Percentiles rank a stretch among this genome's conserved stretches.
These are phyloP conservation scores for Candida orba DNA, from an alignment of 805 yeast genomes.

Conservation along the genomic window DNA sequence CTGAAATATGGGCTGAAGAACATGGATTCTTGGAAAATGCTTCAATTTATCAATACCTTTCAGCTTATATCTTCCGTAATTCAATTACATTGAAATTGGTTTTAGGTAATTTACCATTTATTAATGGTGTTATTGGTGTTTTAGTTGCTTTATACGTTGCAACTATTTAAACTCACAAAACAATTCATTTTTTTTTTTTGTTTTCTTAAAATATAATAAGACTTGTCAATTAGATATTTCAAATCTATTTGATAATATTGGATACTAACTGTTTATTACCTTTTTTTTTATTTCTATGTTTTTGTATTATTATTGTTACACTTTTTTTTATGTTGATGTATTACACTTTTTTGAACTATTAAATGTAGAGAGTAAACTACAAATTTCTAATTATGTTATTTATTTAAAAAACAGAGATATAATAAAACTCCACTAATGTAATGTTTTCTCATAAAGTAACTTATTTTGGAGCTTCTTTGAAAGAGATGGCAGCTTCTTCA, in stretches of 20 bases:
- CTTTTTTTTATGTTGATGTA: no score
- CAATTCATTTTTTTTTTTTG: not conserved
- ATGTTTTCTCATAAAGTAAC: conserved; percentile 2
- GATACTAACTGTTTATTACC: not conserved
- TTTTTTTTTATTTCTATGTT: not conserved
- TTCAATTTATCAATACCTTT: conserved; percentile 9
- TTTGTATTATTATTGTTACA: no score
- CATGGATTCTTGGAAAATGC: conserved; percentile 18
- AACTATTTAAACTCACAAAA: conserved; percentile 8
- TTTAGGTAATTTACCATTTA: conserved; percentile 28
- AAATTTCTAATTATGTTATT: not conserved
- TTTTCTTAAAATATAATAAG: no score
- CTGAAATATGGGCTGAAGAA: conserved; percentile 24
- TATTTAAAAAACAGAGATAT: not conserved
- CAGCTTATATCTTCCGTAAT: conserved; percentile 20
- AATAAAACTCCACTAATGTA: no score
- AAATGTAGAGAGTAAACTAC: no score
- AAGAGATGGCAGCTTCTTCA: conserved; percentile 98
- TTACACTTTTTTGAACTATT: no score
- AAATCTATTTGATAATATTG: not conserved
- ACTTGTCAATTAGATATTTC: no score
- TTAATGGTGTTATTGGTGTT: conserved; percentile 23
- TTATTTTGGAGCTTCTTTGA: conserved; percentile 93
- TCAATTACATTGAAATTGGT: conserved; percentile 22
- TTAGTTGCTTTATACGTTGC: conserved; percentile 33